phyloP scores from a whole-genome alignment of 1,284 basidiomycete species.

The Meira miltonrushii region DNA sequence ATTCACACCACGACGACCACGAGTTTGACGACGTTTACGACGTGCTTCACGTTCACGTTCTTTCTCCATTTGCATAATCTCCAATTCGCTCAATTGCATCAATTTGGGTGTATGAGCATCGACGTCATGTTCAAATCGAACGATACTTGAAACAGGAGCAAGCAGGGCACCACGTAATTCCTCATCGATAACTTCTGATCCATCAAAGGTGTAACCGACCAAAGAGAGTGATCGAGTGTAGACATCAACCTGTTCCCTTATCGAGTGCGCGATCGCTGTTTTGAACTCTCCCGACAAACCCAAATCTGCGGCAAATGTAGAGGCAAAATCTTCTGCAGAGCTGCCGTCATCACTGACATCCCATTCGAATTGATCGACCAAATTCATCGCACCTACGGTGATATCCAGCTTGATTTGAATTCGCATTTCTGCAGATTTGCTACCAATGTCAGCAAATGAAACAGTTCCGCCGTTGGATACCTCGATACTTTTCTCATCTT shows the following conservation, averaged over 20 bases:
- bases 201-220: constrained; percentile 78
- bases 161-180: constrained; percentile 86
- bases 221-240: constrained; percentile 89
- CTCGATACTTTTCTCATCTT: constrained; percentile 53
- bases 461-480: constrained; percentile 47
- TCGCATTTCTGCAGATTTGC: constrained; percentile 63
- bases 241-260: constrained; percentile 87
- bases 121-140: constrained; percentile 63
- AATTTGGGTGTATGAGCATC: constrained; percentile 74
- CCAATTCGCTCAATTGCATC: constrained; percentile 79
- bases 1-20: constrained; percentile 79
- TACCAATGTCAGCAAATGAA: too few relatives aligned
- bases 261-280: constrained; percentile 89
- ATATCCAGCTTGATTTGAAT: constrained; percentile 94
- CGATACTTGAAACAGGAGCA: constrained; percentile 60
- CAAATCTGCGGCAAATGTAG: constrained; percentile 77
- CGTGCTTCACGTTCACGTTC: constrained; percentile 89
- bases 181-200: constrained; percentile 75
- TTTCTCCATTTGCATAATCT: constrained; percentile 77
- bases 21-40: constrained; percentile 74
- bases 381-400: constrained; percentile 83
- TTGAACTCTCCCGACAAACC: constrained; percentile 80
- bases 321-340: constrained; percentile 87
- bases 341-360: constrained; percentile 74
- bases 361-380: constrained; percentile 98